Evolutionary conservation across 352 stramenopile genomes (phyloP).

Genomic region (Globisporangium okanoganense): DNA sequence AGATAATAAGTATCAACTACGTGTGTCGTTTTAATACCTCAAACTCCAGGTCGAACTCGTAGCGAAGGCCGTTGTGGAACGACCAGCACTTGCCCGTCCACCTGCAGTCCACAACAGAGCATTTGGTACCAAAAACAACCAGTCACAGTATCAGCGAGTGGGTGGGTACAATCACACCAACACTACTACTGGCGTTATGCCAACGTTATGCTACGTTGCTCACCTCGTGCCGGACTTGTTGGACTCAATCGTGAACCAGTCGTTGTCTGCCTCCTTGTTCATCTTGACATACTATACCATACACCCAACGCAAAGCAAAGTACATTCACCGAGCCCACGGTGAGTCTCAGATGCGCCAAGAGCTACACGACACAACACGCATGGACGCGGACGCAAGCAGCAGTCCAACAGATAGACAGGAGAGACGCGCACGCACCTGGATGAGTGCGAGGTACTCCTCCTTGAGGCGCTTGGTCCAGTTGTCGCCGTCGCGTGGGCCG

Average conservation of each 20-base stretch:
- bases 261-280: conserved; percentile 88
- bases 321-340: background rate
- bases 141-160: background rate
- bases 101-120: conserved; percentile 8
- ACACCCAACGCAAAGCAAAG: background rate
- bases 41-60: conserved; percentile 86
- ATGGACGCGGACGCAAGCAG: background rate
- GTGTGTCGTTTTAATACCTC: conserved; percentile 29
- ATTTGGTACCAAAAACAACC: background rate
- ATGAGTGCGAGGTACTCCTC: conserved; percentile 88
- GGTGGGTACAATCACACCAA: conserved; percentile 1
- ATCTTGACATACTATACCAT: conserved; percentile 75
- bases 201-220: background rate
- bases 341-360: background rate
- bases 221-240: conserved; percentile 78
- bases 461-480: conserved; percentile 82
- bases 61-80: conserved; percentile 82
- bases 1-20: background rate
- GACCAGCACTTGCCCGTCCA: conserved; percentile 89
- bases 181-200: too few relatives aligned
- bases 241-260: conserved; percentile 88
- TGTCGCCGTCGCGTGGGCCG: conserved; percentile 69
- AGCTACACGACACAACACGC: background rate
- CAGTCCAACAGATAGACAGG: background rate
- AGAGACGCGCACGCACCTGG: conserved; percentile 25